Evolutionary conservation across 2,329 filamentous ascomycete species (phyloP).

Genomic region (Didymella exigua): DNA sequence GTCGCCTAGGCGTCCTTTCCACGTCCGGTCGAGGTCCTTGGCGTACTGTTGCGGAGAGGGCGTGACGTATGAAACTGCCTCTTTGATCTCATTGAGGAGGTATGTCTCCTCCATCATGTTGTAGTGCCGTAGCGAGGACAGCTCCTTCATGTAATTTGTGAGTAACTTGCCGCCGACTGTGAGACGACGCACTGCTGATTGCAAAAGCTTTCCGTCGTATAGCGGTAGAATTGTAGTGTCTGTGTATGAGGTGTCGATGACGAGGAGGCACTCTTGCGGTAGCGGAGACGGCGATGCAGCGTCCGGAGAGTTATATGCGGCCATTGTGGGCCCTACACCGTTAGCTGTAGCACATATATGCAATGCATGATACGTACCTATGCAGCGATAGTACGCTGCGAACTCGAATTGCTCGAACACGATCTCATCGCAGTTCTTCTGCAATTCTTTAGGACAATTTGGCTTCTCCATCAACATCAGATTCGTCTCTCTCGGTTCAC

Average conservation of each 20-base stretch:
- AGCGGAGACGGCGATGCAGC: slow-evolving; percentile 53
- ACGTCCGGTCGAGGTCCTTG: slow-evolving; percentile 77
- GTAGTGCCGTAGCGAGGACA: slow-evolving; percentile 89
- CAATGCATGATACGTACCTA: slow-evolving; percentile 56
- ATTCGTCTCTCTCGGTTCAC: slow-evolving; percentile 80
- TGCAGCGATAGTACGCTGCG: slow-evolving; percentile 77
- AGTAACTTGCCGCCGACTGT: slow-evolving; percentile 92
- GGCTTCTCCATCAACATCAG: slow-evolving; percentile 85
- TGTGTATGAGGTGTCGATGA: slow-evolving; percentile 91
- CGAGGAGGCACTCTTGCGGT: slow-evolving; percentile 80
- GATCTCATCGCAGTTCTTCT: slow-evolving; percentile 92
- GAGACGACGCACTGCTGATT: slow-evolving; percentile 80
- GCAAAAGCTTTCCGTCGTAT: slow-evolving; percentile 78
- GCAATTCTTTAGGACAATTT: slow-evolving; percentile 78
- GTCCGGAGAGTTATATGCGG: slow-evolving; percentile 70
- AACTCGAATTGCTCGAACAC: slow-evolving; percentile 98
- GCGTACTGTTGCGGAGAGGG: slow-evolving; percentile 66
- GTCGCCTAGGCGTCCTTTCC: slow-evolving; percentile 68
- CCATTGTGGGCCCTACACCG: slow-evolving; percentile 69
- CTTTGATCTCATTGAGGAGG: slow-evolving; percentile 96
- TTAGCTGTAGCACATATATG: neutral
- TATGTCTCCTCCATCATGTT: slow-evolving; percentile 94
- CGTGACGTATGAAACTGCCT: slow-evolving; percentile 82
- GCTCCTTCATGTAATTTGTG: slow-evolving; percentile 88
- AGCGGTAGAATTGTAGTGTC: slow-evolving; percentile 90